phyloP scores from a whole-genome alignment of 164 flowering plant species.

The Vitis labrusca region DNA sequence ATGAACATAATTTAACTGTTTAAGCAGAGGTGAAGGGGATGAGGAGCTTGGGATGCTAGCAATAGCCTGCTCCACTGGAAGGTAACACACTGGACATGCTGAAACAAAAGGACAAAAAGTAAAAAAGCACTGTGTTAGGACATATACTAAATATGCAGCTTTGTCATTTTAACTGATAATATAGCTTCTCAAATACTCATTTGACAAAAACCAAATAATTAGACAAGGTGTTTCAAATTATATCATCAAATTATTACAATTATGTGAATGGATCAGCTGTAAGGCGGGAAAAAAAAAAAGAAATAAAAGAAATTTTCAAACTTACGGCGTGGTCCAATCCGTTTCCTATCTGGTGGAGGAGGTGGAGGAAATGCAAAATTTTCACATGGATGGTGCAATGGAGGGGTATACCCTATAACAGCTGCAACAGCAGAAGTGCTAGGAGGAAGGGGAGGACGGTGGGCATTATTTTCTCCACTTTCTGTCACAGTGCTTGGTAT shows the following conservation, averaged over 20 bases:
- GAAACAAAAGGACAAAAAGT: conserved; percentile 16
- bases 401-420: conserved; percentile 6
- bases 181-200: too few species aligned
- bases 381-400: conserved; percentile 55
- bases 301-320: conserved; percentile 9
- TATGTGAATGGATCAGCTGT: neutral
- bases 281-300: neutral
- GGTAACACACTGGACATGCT: conserved; percentile 98
- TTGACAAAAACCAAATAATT: neutral
- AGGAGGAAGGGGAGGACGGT: conserved; percentile 20
- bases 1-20: conserved; percentile 55
- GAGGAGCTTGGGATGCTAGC: conserved; percentile 65
- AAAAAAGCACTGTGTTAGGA: conserved; percentile 6
- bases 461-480: conserved; percentile 18
- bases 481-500: conserved; percentile 4
- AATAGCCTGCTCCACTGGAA: conserved; percentile 77
- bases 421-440: conserved; percentile 10
- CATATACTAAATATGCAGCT: neutral
- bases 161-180: neutral
- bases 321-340: conserved; percentile 95
- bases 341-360: conserved; percentile 64
- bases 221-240: neutral
- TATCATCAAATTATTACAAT: neutral
- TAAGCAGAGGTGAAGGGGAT: conserved; percentile 63
- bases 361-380: conserved; percentile 74